Evolutionary conservation across 345 rosid species (phyloP), one percentile per base, ranked within the genome.

Genomic region (Eucalyptus coolabah): DNA sequence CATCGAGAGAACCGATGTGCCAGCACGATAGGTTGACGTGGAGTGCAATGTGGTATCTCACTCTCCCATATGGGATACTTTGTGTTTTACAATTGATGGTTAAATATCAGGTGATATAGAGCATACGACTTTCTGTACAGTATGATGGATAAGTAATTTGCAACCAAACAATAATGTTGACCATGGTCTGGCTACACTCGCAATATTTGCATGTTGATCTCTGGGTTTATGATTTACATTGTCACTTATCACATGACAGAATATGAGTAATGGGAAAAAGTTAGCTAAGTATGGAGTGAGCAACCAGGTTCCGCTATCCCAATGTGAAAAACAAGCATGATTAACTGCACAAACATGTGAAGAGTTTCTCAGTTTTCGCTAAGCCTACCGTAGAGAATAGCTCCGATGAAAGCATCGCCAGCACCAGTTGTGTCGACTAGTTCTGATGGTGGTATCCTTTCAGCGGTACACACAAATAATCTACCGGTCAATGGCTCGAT

Each of bases 341-440:
- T 63, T 63, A 30, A 13, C 72, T 14, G 45, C 44, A 72, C 82
- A 72, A 91, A 53, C 92, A 95, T 34, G 82, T 2, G 17, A 56
- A 6, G 80, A 45, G 28, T 34, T 80, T 47, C 80, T 37, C 45
- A 21, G 50, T 88, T 90, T 18, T 34, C 13, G 81, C 44, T 34
- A 77, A 37, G 16, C 83, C 51, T 93, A 96, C 99, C 97, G 88
- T 95, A 98, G 53, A 96, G 93, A 87, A 95, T 87, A 88, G 98
- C 97, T 91, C 98, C 97, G n/a, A 94, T 93, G 87, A 97, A 98
- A 24, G 99, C 99, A 93, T 98, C 96, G 40, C 99, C 97, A 1
- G 98, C 98, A 34, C 99, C 97, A 9, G 98, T 97, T 87, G 98
- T 96, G 89, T 95, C 97, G 51, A 95, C 80, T 87, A 96, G 96